Evolutionary conservation across 352 stramenopile species (phyloP), one percentile per base, ranked within the genome.

Genomic region (Phytophthora parvispora): DNA sequence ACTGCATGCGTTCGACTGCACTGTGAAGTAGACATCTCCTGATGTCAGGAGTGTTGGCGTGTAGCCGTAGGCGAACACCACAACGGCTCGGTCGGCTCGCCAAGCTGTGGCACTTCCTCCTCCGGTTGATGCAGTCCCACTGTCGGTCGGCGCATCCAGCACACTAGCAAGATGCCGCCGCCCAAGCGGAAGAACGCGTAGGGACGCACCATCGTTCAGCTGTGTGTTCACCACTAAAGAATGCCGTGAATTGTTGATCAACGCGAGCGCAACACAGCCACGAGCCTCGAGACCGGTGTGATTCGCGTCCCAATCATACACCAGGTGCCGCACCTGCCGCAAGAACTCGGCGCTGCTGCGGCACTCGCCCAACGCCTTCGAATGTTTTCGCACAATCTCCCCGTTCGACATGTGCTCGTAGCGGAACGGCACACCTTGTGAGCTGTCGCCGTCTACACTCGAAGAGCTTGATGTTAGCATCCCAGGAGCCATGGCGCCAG

Each of bases 221-320:
- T 81, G 65, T 10, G 82, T 73, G 53, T 92, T 89, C 16, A 95
- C 60, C 10, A 93, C 83, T 10, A 96, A 74, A 10, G 86, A 81
- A 25, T 96, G 84, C 1, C 86, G 77, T 54, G 86, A 95, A 61
- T 94, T 95, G 66, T 95, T 95, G 32, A 94, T 61, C 56, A 96
- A 68, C 0, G 78, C 89, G 20, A 96, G 69, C 8, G 74, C 89
- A 8, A 96, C 83, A 56, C 89, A 96, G 7, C 83, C 87, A 43
- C 89, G 85, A 8, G 89, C 89, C 38, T 91, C 89, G 0, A 96
- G 69, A 0, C 89, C 89, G 2, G 84, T 94, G 62, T 96, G 89
- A 67, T 96, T 95, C 38, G 85, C 87, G 55, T 96, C 87, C 87
- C 88, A 95, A 56, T 95, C 87, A 60, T 89, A 96, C 4, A 95